Base-by-base conservation (phyloP, 768 basidiomycete species). In the Amanita fuliginea region DNA sequence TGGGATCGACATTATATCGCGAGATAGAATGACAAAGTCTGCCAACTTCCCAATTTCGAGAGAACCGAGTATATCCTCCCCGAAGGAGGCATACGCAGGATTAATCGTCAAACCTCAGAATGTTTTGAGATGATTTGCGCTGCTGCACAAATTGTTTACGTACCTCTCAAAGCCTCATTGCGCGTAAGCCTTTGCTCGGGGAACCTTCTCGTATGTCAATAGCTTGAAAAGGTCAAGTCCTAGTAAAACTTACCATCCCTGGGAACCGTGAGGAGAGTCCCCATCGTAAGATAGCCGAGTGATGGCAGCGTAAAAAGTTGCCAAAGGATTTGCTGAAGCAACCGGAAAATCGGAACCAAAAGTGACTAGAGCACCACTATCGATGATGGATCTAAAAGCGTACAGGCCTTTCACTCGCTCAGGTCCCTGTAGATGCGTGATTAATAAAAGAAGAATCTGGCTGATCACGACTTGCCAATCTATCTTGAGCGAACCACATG, bases 311-410 rank as follows among this genome's bases (percentile, higher is more conserved):
- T 89, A 88, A 62, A 95, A 92, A 2, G 84, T 83, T 49, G 76
- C 68, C 34, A 96, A 71, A 10, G 93, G 93, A 59, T 92, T 88
- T 64, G 91, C 73, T 33, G 76, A 73, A 59, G 94, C 94, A 28
- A 97, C 89, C 0, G 93, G 93, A 54, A 86, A 88, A 65, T 95
- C 92, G 3, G 88, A 89, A 11, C 94, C 92, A 19, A 95, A 64
- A 2, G 86, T 78, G 48, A 93, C 80, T 50, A 76, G 67, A 48
- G 80, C 79, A 42, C 80, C 80, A 49, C 72, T 74, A 56, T 82
- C 73, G 30, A 84, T 59, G 24, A 86, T 69, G 39, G 82, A 77
- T 16, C 81, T 79, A 74, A 94, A 96, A 0, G 93, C 90, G 58
- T 96, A 96, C 3, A 94, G 74, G 7, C 77, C 75, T 59, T 86